Base-by-base conservation (phyloP, 306 rosid genomes). In the Rubus parviflorus region DNA sequence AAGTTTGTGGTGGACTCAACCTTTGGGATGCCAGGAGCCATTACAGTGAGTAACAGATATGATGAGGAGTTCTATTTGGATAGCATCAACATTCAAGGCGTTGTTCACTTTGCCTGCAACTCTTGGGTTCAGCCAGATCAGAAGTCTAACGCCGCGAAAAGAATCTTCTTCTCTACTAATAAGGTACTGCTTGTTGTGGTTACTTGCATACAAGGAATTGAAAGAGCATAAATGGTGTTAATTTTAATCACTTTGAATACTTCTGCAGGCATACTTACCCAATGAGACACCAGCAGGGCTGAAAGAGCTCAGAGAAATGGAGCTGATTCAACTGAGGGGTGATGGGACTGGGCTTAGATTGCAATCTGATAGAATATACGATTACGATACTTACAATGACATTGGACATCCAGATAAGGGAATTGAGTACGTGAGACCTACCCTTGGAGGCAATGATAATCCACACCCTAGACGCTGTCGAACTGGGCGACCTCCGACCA, bases 11-110 rank as follows among this genome's bases (percentile, higher is more conserved):
- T 85, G 49, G 89, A 86, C 46, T 65, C 85, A 16, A 77, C 83
- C 52, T 88, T 83, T 69, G 89, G 85, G n/a, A 69, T 68, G 30
- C 88, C 91, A 19, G 89, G 83, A 13, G 91, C 86, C 65, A 68
- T 85, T 47, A 45, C 74, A 0, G 75, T 80, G 6, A 38, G 43
- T 10, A 88, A 86, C 46, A 54, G 10, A 11, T 80, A 72, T 23
- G 83, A 81, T 6, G 42, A 1, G 1, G 91, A 88, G 68, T 77
- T 85, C 69, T 88, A 74, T 74, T 25, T 88, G 77, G 79, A 86
- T 57, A 82, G 71, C 84, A 66, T 86, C 65, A 42, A 11, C 79
- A 47, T 84, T 46, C 56, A 54, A 46, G 72, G 73, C 19, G 41
- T 23, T 51, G 37, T 73, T 69, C 75, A 70, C 56, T 77, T 88